phyloP scores from a whole-genome alignment of 371 early-diverging fungal genomes.

The Actinomortierella wolfii region DNA sequence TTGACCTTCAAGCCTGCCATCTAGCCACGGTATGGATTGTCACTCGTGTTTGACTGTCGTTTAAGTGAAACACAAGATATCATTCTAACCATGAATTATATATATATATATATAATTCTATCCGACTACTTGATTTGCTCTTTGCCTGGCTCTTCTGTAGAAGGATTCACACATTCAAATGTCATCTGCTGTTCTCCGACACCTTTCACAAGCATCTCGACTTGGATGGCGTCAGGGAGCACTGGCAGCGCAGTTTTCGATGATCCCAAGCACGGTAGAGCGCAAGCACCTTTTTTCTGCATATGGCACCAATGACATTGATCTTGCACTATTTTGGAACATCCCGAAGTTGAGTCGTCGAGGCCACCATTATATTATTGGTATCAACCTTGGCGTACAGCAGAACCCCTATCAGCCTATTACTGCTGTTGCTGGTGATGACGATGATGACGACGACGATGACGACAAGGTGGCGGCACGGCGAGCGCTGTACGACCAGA shows the following conservation, averaged over 20 bases:
- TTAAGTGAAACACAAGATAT: too few species aligned
- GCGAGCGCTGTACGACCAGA: slow-evolving; percentile 71
- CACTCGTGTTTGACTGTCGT: background rate
- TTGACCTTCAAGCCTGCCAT: slow-evolving; percentile 43
- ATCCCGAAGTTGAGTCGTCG: slow-evolving; percentile 58
- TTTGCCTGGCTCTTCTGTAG: slow-evolving; percentile 31
- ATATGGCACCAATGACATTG: slow-evolving; percentile 84
- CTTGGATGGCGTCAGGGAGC: slow-evolving; percentile 71
- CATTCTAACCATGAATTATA: background rate
- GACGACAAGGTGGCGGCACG: slow-evolving; percentile 41
- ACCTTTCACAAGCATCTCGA: slow-evolving; percentile 71
- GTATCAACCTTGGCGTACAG: slow-evolving; percentile 84
- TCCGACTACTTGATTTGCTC: too few species aligned
- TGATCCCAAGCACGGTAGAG: slow-evolving; percentile 55
- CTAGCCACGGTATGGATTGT: slow-evolving; percentile 25
- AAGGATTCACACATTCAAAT: slow-evolving; percentile 50
- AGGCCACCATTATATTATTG: slow-evolving; percentile 89
- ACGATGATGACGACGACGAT: slow-evolving; percentile 28
- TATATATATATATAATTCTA: background rate
- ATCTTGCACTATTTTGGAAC: slow-evolving; percentile 88
- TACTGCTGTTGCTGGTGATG: slow-evolving; percentile 23
- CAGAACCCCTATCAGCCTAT: slow-evolving; percentile 67
- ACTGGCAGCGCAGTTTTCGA: slow-evolving; percentile 67
- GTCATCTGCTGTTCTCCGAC: slow-evolving; percentile 58
- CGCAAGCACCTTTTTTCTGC: slow-evolving; percentile 69